phyloP scores from a whole-genome alignment of 345 rosid genomes.

The Clarkia xantiana region DNA sequence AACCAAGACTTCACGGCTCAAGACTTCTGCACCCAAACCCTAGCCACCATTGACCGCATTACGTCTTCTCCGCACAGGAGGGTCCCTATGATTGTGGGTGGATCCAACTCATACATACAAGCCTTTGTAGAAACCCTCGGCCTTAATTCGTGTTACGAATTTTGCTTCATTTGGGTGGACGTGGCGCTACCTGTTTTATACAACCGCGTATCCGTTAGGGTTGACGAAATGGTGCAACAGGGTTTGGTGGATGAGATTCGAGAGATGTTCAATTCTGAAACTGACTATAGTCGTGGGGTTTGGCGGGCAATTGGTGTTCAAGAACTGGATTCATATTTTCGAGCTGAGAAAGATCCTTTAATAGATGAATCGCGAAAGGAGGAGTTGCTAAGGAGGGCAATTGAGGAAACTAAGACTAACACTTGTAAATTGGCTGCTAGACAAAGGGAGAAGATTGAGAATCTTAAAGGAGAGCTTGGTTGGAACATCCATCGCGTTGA shows the following conservation, averaged over 20 bases:
- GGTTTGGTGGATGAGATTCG: conserved; percentile 23
- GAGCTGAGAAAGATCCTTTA: conserved; percentile 2
- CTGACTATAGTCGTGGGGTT: conserved; percentile 11
- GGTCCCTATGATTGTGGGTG: conserved; percentile 24
- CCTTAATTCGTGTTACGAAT: conserved; percentile 13
- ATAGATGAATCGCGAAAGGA: neutral
- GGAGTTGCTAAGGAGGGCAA: conserved; percentile 10
- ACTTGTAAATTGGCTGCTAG: conserved; percentile 17
- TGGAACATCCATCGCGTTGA: no score
- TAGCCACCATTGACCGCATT: conserved; percentile 12
- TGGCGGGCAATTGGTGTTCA: conserved; percentile 32
- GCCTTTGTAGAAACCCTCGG: conserved; percentile 9
- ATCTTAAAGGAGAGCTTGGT: no score
- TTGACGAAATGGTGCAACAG: conserved; percentile 23
- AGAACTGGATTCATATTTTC: conserved; percentile 19
- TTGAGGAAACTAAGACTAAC: conserved; percentile 20
- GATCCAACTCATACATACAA: conserved; percentile 24
- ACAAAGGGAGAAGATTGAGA: no score
- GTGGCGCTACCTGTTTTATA: conserved; percentile 15
- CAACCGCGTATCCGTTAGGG: conserved; percentile 14
- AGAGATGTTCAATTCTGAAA: conserved; percentile 1
- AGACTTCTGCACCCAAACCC: conserved; percentile 18
- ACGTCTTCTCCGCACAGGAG: neutral
- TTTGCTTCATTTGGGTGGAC: conserved; percentile 25
- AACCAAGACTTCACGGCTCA: conserved; percentile 12